Evolutionary conservation across 164 flowering plant genomes (phyloP).

Genomic region (Tinospora cordifolia): DNA sequence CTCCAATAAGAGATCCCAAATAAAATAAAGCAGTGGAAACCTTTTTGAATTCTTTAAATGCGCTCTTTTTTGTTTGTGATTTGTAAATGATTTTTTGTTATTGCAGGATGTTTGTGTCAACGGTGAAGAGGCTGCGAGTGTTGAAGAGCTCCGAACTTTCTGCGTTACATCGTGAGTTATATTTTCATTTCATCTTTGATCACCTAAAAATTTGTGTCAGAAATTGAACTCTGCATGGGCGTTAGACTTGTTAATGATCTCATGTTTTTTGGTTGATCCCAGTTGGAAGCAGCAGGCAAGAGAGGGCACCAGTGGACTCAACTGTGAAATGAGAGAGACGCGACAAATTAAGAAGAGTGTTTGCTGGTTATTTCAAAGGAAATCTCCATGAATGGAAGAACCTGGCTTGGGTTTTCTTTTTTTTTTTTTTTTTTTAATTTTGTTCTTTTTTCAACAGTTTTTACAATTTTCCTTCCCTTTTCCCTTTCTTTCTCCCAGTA

Average conservation of each 20-base stretch:
- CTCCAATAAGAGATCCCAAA: too few relatives aligned
- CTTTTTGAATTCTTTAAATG: too few relatives aligned
- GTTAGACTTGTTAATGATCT: too few relatives aligned
- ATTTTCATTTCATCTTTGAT: conserved; percentile 3
- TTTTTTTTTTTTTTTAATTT: too few relatives aligned
- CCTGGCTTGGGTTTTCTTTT: conserved; percentile 7
- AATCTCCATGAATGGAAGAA: not conserved
- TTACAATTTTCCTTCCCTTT: not conserved
- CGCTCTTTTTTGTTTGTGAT: not conserved
- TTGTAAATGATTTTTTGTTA: not conserved
- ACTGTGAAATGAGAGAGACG: conserved; percentile 5
- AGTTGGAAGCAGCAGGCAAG: conserved; percentile 24
- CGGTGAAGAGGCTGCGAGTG: conserved; percentile 53
- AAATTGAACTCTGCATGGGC: not conserved
- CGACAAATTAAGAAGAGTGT: too few relatives aligned
- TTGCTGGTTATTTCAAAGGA: not conserved
- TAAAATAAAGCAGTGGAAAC: too few relatives aligned
- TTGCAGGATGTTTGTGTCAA: conserved; percentile 54
- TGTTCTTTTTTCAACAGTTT: too few relatives aligned
- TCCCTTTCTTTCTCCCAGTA: not conserved
- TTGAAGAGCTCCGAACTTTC: conserved; percentile 42
- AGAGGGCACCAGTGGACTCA: conserved; percentile 8
- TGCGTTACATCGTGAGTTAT: conserved; percentile 30
- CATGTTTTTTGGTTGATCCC: conserved; percentile 8
- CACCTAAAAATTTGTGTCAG: not conserved